phyloP scores from a whole-genome alignment of 352 stramenopile genomes.

The Phytophthora pini region DNA sequence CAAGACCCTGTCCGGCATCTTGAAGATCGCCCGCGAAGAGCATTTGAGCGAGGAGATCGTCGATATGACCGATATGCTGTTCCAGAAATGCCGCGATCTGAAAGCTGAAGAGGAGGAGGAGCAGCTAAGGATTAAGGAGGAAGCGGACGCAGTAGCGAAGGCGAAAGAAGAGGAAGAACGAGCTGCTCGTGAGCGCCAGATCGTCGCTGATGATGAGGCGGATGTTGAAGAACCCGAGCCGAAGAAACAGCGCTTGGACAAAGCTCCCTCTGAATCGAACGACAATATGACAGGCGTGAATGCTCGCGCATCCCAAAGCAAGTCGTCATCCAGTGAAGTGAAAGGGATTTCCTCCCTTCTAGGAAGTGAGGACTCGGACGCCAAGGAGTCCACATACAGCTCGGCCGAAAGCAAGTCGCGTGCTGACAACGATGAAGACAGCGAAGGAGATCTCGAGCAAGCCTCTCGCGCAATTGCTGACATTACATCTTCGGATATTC shows the following conservation, averaged over 20 bases:
- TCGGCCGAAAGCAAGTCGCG: conserved; percentile 30
- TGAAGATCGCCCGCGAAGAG: conserved; percentile 71
- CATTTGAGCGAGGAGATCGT: conserved; percentile 64
- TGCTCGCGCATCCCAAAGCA: neutral
- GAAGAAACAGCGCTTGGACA: conserved; percentile 47
- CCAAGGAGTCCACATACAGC: conserved; percentile 29
- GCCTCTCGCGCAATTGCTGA: conserved; percentile 47
- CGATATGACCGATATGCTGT: conserved; percentile 57
- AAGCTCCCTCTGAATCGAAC: conserved; percentile 6
- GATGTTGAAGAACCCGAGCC: conserved; percentile 38
- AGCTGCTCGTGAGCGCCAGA: conserved; percentile 14
- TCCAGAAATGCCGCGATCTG: conserved; percentile 58
- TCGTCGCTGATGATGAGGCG: conserved; percentile 9
- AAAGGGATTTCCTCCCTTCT: conserved; percentile 48
- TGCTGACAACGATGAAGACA: conserved; percentile 37
- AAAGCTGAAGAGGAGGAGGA: conserved; percentile 61
- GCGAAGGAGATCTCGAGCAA: conserved; percentile 41
- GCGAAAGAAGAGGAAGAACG: conserved; percentile 24
- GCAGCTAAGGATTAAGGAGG: conserved; percentile 35
- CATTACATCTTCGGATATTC: conserved; percentile 44
- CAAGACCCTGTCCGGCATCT: conserved; percentile 54
- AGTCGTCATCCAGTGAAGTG: conserved; percentile 24
- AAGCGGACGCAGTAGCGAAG: conserved; percentile 31
- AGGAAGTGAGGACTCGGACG: conserved; percentile 39
- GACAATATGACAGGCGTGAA: conserved; percentile 9